These are phyloP conservation scores for Knufia petricola DNA, from an alignment of 2,329 filamentous ascomycete species.

Conservation along the genomic window DNA sequence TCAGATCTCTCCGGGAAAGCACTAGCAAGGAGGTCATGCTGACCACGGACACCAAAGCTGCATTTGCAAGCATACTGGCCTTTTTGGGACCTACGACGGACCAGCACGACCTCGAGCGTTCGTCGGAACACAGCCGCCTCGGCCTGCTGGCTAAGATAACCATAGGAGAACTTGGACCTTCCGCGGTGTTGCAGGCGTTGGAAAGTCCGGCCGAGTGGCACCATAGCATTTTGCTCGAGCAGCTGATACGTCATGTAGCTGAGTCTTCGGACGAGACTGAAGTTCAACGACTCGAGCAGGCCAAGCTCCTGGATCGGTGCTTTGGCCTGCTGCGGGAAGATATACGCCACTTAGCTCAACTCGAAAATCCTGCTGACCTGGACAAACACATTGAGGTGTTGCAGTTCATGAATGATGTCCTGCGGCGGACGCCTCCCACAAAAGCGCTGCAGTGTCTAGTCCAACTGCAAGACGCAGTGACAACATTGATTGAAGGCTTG, in stretches of 20 bases:
- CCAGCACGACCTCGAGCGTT: neutral
- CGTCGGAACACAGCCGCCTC: neutral
- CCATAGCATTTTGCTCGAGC: neutral
- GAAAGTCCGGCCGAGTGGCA: neutral
- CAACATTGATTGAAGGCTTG: neutral
- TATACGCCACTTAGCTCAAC: neutral
- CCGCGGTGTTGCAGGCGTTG: neutral
- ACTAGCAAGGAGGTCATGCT: slow-evolving; percentile 82
- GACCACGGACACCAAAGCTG: slow-evolving; percentile 70
- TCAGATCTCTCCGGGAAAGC: slow-evolving; percentile 50
- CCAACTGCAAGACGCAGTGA: neutral
- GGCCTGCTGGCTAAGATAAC: slow-evolving; percentile 5
- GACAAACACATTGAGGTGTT: neutral
- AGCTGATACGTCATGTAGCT: neutral
- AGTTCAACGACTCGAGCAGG: slow-evolving; percentile 11
- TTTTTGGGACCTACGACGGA: slow-evolving; percentile 42
- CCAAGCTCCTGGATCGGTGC: neutral
- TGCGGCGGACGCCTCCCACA: neutral
- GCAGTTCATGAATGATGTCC: neutral
- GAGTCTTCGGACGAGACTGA: slow-evolving; percentile 7
- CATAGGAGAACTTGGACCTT: slow-evolving; percentile 4
- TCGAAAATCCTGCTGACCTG: neutral
- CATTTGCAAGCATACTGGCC: slow-evolving; percentile 62
- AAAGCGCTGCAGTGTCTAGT: neutral
- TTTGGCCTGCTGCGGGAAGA: neutral